Evolutionary conservation across 2,329 filamentous ascomycete genomes (phyloP).

Genomic region (Aspergillus costaricaensis): DNA sequence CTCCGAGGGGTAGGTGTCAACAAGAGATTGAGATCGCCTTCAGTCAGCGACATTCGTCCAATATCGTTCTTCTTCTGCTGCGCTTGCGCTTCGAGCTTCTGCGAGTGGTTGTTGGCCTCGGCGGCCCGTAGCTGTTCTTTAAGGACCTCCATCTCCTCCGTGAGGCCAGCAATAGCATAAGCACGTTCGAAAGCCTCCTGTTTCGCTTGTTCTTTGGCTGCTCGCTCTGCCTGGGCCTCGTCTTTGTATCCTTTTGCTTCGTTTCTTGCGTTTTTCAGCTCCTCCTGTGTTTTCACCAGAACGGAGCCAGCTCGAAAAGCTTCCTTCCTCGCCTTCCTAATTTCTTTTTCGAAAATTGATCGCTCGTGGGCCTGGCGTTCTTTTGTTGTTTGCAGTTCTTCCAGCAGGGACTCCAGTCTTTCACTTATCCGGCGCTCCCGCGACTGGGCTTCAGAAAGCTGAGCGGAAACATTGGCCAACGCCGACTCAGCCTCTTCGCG

Average conservation of each 20-base stretch:
- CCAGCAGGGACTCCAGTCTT: conserved; percentile 49
- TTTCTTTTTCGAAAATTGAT: conserved; percentile 58
- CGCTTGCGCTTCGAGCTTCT: conserved; percentile 34
- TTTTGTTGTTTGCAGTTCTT: conserved; percentile 55
- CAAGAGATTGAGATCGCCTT: conserved; percentile 37
- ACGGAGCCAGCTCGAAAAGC: conserved; percentile 59
- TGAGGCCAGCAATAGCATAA: conserved; percentile 48
- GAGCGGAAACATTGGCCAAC: conserved; percentile 34
- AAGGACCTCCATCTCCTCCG: conserved; percentile 47
- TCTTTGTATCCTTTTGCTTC: conserved; percentile 55
- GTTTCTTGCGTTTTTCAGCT: conserved; percentile 44
- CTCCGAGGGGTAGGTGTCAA: conserved; percentile 34
- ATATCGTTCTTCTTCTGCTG: conserved; percentile 33
- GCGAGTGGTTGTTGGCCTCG: conserved; percentile 41
- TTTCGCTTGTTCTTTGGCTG: conserved; percentile 47
- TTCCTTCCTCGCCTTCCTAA: conserved; percentile 58
- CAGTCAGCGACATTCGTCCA: conserved; percentile 31
- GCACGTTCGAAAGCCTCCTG: conserved; percentile 52
- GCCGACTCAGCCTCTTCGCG: conserved; percentile 50
- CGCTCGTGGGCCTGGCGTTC: conserved; percentile 52
- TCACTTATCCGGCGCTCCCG: conserved; percentile 49
- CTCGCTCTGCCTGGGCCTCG: conserved; percentile 54
- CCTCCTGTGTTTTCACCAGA: conserved; percentile 58
- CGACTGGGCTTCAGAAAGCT: conserved; percentile 45
- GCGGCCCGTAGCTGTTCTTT: conserved; percentile 44